phyloP scores from a whole-genome alignment of 2,329 filamentous ascomycete species.

The Alternaria arbusti region DNA sequence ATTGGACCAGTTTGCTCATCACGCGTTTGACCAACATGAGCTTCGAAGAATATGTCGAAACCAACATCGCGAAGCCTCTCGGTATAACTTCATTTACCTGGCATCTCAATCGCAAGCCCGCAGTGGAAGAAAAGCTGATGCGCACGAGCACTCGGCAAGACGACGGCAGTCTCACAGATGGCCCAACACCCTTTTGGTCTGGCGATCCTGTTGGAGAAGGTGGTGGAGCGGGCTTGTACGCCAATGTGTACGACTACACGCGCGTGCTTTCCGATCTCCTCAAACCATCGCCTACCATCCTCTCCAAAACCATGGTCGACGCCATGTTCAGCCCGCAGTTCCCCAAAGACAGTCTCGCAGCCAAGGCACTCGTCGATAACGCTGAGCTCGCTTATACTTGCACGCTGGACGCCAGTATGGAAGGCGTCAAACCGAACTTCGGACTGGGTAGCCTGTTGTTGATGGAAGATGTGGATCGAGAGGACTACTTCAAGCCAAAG shows the following conservation, averaged over 20 bases:
- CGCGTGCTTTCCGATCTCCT: constrained; percentile 30
- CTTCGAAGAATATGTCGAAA: constrained; percentile 52
- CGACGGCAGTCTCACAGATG: constrained; percentile 24
- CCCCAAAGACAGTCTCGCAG: constrained; percentile 27
- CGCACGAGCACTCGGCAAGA: constrained; percentile 19
- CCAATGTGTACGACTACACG: constrained; percentile 29
- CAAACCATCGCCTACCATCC: constrained; percentile 19
- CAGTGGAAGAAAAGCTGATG: constrained; percentile 25
- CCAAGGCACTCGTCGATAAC: constrained; percentile 34
- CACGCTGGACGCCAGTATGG: constrained; percentile 14
- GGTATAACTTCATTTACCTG: constrained; percentile 40
- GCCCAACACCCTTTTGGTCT: constrained; percentile 14
- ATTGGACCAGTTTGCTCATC: constrained; percentile 58
- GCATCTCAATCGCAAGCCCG: constrained; percentile 22
- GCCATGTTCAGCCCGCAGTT: constrained; percentile 34
- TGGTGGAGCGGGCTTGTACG: constrained; percentile 31
- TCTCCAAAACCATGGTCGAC: constrained; percentile 25
- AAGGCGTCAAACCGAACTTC: constrained; percentile 20
- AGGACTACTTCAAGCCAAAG: constrained; percentile 27
- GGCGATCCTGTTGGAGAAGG: constrained; percentile 17
- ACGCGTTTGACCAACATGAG: constrained; percentile 48
- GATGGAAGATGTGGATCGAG: constrained; percentile 21
- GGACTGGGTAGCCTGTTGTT: constrained; percentile 26
- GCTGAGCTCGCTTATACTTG: constrained; percentile 1
- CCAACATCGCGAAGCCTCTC: constrained; percentile 53